Evolutionary conservation across 1,139 yeast genomes (phyloP).

Genomic region (Debaryomycetaceae sp.): DNA sequence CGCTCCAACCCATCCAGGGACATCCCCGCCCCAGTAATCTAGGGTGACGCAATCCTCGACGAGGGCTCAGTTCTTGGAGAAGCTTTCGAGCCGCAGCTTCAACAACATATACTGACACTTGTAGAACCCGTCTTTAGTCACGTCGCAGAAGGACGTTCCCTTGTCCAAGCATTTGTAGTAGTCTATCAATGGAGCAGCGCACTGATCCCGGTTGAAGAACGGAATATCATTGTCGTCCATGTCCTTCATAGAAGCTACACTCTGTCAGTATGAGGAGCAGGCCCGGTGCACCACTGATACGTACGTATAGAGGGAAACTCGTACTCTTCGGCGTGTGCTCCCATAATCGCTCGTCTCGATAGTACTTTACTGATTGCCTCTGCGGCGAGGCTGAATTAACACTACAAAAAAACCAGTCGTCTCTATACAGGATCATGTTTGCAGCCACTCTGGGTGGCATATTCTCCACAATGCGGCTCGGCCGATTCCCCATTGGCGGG

Average conservation of each 20-base stretch:
- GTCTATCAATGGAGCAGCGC: constrained; percentile 35
- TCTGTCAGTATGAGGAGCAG: background rate
- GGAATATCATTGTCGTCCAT: constrained; percentile 36
- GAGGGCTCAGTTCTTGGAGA: constrained; percentile 4
- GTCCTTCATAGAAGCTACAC: constrained; percentile 27
- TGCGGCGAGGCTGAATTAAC: no score
- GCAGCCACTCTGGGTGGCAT: no score
- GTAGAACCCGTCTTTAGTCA: constrained; percentile 36
- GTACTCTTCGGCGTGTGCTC: constrained; percentile 8
- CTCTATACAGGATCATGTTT: no score
- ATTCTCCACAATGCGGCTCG: no score
- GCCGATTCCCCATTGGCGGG: no score
- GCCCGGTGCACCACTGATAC: constrained; percentile 1
- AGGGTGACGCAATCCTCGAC: no score
- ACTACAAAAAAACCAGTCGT: no score
- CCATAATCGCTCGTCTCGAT: constrained; percentile 5
- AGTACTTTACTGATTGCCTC: no score
- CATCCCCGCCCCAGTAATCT: no score
- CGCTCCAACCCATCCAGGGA: no score
- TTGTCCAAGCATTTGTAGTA: constrained; percentile 38
- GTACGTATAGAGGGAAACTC: constrained; percentile 10
- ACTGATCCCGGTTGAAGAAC: constrained; percentile 35
- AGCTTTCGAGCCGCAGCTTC: constrained; percentile 31
- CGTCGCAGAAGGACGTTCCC: constrained; percentile 33
- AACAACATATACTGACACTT: constrained; percentile 36